Percentiles rank a stretch among this genome's conserved stretches.
These are phyloP conservation scores for Colletotrichum sp. DNA, from an alignment of 2,329 filamentous ascomycete genomes.

Conservation along the genomic window DNA sequence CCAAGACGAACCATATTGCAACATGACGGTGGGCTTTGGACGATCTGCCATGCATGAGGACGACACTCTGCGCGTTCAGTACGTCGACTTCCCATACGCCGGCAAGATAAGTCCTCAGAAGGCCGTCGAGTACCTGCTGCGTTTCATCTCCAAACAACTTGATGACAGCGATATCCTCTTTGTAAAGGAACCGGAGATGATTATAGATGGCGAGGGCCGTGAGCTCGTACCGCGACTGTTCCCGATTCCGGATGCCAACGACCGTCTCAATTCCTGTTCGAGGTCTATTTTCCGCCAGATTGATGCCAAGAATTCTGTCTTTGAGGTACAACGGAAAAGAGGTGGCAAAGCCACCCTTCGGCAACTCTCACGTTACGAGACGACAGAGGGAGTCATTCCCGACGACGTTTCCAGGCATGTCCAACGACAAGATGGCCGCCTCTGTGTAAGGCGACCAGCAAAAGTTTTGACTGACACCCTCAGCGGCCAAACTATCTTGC, in stretches of 20 bases:
- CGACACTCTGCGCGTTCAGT: not conserved
- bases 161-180: not conserved
- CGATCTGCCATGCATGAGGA: not conserved
- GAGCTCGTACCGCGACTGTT: not conserved
- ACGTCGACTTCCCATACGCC: not conserved
- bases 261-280: not conserved
- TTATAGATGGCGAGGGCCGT: not conserved
- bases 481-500: not conserved
- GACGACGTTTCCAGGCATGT: too few species aligned
- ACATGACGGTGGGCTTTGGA: slow-evolving; percentile 17
- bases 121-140: not conserved
- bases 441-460: too few species aligned
- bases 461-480: not conserved
- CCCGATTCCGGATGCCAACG: not conserved
- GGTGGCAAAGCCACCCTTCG: not conserved
- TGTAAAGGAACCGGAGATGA: not conserved
- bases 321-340: not conserved
- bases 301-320: not conserved
- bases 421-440: too few species aligned
- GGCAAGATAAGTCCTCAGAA: not conserved
- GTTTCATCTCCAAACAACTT: not conserved
- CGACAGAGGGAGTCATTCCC: not conserved
- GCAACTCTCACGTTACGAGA: not conserved
- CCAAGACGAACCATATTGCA: slow-evolving; percentile 15
- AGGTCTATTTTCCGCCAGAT: not conserved